Evolutionary conservation across 2,329 filamentous ascomycete genomes (phyloP), one percentile per base, ranked within the genome.

Genomic region (Fusarium subtropicale): DNA sequence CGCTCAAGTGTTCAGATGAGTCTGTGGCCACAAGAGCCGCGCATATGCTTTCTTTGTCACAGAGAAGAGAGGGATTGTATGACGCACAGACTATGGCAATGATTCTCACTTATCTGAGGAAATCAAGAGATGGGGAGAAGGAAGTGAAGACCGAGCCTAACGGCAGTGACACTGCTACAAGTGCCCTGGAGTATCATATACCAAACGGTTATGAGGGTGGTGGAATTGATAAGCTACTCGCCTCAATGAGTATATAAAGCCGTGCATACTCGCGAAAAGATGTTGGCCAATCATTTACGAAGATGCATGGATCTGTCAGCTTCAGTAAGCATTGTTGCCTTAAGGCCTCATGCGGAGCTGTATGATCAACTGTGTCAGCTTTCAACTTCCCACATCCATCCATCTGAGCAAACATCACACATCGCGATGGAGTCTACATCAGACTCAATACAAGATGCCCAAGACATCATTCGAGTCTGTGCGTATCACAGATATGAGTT

Each of bases 51-150:
- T 38, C 55, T 12, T 36, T 42, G 1, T 68, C 51, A 3, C 36
- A 60, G 6, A 63, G 68, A 45, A 54, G 68, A 11, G 68, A 71
- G 15, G 68, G 68, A 4, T 13, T 71, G 13, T 71, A 71, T n/a
- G 68, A 71, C 38, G 55, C 67, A 5, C 46, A 36, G 22, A 48
- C 47, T 5, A 60, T 71, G 60, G 48, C 59, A 7, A 28, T 9
- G 1, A 60, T 71, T 11, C 39, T 71, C 12, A 28, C 45, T 8
- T 13, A 44, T 1, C 26, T 71, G 1, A 46, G n/a, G 8, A 20
- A 15, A 3, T 48, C 31, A 6, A 53, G 46, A 16, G 60, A 64
- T 3, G 3, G 16, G 1, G 22, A 8, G 9, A 9, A 6, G 2
- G 7, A 12, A 1, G 11, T 24, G 1, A 24, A 58, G 3, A 5